Conservation (phyloP, 352 stramenopile species). For the Phytophthora boehmeriae region DNA sequence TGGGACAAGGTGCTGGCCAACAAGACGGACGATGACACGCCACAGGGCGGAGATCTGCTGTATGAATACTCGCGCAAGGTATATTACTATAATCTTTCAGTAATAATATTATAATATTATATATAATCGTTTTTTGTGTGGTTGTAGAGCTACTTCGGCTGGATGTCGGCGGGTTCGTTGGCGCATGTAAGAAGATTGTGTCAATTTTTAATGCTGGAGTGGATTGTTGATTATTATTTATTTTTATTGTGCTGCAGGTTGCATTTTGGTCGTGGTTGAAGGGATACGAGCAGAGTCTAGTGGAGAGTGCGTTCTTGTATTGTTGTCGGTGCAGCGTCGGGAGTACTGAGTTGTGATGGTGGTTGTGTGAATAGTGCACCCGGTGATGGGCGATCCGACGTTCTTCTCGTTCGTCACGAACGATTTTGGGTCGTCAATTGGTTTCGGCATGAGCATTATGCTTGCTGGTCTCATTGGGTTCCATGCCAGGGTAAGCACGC, state of each 20-base stretch:
- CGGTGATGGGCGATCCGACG: constrained; percentile 67
- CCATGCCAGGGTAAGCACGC: constrained; percentile 61
- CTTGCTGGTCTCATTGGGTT: constrained; percentile 84
- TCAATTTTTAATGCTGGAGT: not conserved
- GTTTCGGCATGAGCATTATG: constrained; percentile 84
- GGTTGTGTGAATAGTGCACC: constrained; percentile 50
- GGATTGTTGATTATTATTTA: constrained; percentile 2
- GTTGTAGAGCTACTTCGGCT: constrained; percentile 78
- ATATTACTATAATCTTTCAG: not conserved
- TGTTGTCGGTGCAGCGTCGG: not conserved
- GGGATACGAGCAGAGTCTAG: constrained; percentile 84
- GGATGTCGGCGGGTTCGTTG: constrained; percentile 77
- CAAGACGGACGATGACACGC: constrained; percentile 55
- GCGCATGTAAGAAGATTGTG: constrained; percentile 54
- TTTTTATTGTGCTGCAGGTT: constrained; percentile 47
- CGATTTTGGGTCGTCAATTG: constrained; percentile 77
- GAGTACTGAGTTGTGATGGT: constrained; percentile 5
- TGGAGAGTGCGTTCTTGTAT: constrained; percentile 77
- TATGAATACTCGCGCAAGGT: constrained; percentile 89
- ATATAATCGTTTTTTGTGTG: constrained; percentile 3
- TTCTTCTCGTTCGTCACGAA: constrained; percentile 84
- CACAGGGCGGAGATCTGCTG: constrained; percentile 70
- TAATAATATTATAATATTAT: not conserved
- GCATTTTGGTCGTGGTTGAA: constrained; percentile 91
- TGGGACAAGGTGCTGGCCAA: constrained; percentile 72